Percentiles rank a stretch among this genome's conserved stretches.
phyloP scores from a whole-genome alignment of 345 rosid species.

The Brassica incana region DNA sequence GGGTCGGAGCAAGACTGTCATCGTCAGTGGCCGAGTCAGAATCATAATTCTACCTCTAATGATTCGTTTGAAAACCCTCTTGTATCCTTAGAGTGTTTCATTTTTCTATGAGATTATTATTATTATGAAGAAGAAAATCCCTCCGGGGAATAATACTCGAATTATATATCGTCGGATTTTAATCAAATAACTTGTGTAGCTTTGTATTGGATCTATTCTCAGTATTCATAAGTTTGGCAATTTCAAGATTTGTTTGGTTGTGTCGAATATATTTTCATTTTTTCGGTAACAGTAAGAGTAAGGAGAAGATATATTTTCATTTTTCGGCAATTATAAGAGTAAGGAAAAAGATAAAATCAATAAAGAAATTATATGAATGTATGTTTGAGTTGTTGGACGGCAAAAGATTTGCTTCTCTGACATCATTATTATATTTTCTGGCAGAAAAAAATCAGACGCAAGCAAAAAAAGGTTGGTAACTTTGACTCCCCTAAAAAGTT shows the following conservation, averaged over 20 bases:
- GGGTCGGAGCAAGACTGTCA: conserved; percentile 25
- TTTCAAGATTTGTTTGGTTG: conserved; percentile 12
- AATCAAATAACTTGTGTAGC: not conserved
- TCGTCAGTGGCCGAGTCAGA: conserved; percentile 5
- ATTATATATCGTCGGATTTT: not conserved
- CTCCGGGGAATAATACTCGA: conserved; percentile 7
- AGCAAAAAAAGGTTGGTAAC: conserved; percentile 20
- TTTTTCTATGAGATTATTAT: conserved; percentile 52
- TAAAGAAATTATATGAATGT: not conserved
- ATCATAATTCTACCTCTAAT: conserved; percentile 20
- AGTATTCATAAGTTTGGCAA: not conserved
- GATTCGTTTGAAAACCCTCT: conserved; percentile 83
- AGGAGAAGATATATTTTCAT: not conserved
- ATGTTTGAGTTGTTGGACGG: conserved; percentile 22
- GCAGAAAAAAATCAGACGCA: conserved; percentile 24
- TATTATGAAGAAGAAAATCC: not conserved
- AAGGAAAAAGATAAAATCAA: not conserved
- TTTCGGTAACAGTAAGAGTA: not conserved
- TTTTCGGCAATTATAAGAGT: not conserved
- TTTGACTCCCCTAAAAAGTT: conserved; percentile 22
- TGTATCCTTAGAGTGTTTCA: conserved; percentile 85
- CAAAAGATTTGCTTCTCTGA: conserved; percentile 35
- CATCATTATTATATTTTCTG: conserved; percentile 31
- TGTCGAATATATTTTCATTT: not conserved
- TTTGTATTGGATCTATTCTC: conserved; percentile 1